Base-by-base conservation (phyloP, 805 yeast species). In the Brettanomyces nanus region DNA sequence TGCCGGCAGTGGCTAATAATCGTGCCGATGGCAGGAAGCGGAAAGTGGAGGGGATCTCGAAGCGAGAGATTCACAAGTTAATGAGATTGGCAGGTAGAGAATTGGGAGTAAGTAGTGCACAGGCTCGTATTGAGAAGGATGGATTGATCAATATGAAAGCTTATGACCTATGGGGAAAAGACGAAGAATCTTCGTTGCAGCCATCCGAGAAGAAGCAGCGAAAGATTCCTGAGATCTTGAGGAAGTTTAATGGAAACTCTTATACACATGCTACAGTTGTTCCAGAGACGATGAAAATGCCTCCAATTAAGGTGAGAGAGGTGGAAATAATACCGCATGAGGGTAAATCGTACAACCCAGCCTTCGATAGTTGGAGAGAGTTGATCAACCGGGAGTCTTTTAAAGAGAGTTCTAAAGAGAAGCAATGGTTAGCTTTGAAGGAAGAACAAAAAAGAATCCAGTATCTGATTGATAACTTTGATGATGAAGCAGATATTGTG, bases 331-430 rank as follows among this genome's bases (percentile, higher is more conserved):
- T 77, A 3, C 87, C 95, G 10, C 80, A 80, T 49, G 92, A 80
- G 2, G 97, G 97, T 39, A 84, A 82, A 57, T 89, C 97, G 2
- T 92, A 86, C 55, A 92, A 92, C 55, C 98, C 98, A 19, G 71
- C 90, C 10, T 66, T 79, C 45, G 82, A 80, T 39, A 75, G 83
- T 20, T 92, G 98, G 98, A 76, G 77, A 49, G 61, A 59, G 15
- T 68, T 89, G 48, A 73, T 92, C 37, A 65, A 73, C 37, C 64
- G 68, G 38, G 97, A 87, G 59, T 80, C 69, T 48, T 68, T 56
- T 37, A 65, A 68, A 38, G 95, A 86, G 52, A 74, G 76, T 51
- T 68, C 73, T 35, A 72, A 68, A 39, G 96, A 85, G 49, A 75
- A 76, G 42, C 70, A 75, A 50, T 71, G 82, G 51, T 59, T 72